Evolutionary conservation across 192 early-diverging fungal species (phyloP).

Genomic region (Coemansia sp.): DNA sequence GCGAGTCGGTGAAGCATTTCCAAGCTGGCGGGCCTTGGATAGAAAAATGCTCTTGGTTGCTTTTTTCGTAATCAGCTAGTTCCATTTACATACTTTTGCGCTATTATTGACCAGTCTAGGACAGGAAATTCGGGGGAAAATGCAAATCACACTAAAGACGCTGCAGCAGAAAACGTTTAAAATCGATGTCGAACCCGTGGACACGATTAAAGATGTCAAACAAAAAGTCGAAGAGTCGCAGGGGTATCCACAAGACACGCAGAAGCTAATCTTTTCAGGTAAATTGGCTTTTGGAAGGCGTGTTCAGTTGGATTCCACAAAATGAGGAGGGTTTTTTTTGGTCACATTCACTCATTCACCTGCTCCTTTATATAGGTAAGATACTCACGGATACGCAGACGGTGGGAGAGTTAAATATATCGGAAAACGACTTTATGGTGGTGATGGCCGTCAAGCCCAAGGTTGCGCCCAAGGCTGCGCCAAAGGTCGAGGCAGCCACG

Average conservation of each 20-base stretch:
- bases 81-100: not conserved
- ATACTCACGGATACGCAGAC: slow-evolving; percentile 79
- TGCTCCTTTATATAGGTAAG: slow-evolving; percentile 56
- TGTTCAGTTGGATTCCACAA: too few relatives aligned
- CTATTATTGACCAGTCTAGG: not conserved
- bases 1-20: not conserved
- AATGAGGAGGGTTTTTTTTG: too few relatives aligned
- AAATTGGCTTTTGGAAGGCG: not conserved
- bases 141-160: slow-evolving; percentile 89
- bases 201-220: slow-evolving; percentile 76
- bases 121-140: slow-evolving; percentile 1
- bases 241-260: slow-evolving; percentile 66
- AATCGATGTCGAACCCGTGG: slow-evolving; percentile 71
- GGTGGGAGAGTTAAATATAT: slow-evolving; percentile 72
- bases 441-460: slow-evolving; percentile 87
- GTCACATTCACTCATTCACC: slow-evolving; percentile 28
- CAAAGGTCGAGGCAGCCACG: slow-evolving; percentile 27
- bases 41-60: not conserved
- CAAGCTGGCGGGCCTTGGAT: not conserved
- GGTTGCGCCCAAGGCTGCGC: slow-evolving; percentile 27
- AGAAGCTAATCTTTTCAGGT: slow-evolving; percentile 84
- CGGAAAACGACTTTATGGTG: slow-evolving; percentile 93
- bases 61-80: not conserved
- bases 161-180: slow-evolving; percentile 83
- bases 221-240: slow-evolving; percentile 71